Base-by-base conservation (phyloP, 768 basidiomycete genomes). In the Podaxis pistillaris region DNA sequence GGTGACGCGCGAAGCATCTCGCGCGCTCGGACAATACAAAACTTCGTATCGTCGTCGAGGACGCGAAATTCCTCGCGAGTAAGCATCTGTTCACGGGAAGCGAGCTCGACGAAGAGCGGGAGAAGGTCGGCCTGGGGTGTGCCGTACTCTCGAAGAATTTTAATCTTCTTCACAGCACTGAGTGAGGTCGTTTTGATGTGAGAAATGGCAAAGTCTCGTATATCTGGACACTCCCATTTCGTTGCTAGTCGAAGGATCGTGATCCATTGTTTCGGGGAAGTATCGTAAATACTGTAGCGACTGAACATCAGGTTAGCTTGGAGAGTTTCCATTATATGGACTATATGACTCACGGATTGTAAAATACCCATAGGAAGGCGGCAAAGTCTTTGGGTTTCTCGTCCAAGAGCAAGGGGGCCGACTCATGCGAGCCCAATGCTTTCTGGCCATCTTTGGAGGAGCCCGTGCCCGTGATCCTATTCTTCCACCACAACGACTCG, bases 331-430 rank as follows among this genome's bases (percentile, higher is more conserved):
- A 28, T 11, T 11, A 12, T 17, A 3, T 38, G 28, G 4, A 28
- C 17, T 12, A 24, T 12, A 2, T 67, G 36, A 76, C 79, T 63
- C 63, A 84, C 83, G 78, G 78, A 49, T 85, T 84, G 56, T 87
- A 87, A 65, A 84, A 85, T 0, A 86, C 77, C 79, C 83, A 84
- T 0, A 86, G 68, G 0, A 87, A 77, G 0, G 68, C 70, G 0
- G 77, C 77, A 52, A 86, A 85, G 0, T 82, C 75, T 0, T 70
- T 62, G 0, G 73, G 66, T 0, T 71, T 74, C 2, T 79, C 74
- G 1, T 79, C 65, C 2, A 74, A 68, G 17, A 81, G 63, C 1
- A 79, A 71, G 28, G 58, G 46, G 7, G 84, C 76, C 0, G 82
- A 77, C 26, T 71, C 75, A 0, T 65, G 61, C 46, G 83, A 81